phyloP scores from a whole-genome alignment of 495 filamentous ascomycete genomes.

The Sabuloglossum arenarium region DNA sequence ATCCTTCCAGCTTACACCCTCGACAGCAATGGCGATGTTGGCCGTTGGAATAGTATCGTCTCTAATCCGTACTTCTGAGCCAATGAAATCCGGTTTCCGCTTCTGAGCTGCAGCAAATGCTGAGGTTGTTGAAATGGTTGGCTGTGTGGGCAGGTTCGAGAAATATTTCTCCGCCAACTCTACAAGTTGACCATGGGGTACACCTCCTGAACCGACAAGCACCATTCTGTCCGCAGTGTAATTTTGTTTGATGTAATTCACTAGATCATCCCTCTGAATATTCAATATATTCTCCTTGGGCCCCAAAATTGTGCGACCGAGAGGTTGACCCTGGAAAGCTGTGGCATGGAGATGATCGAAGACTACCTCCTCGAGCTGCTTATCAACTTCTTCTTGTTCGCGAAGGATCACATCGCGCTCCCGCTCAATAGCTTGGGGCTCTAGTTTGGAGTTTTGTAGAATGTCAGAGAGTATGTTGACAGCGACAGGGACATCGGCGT shows the following conservation, averaged over 20 bases:
- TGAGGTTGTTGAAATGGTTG: constrained; percentile 46
- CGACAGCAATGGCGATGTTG: constrained; percentile 95
- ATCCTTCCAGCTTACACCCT: constrained; percentile 98
- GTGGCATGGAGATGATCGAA: constrained; percentile 99
- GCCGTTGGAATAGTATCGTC: constrained; percentile 92
- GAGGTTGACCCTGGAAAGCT: constrained; percentile 84
- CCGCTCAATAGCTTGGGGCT: constrained; percentile 76
- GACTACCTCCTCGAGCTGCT: constrained; percentile 97
- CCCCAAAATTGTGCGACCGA: constrained; percentile 93
- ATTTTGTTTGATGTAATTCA: constrained; percentile 95
- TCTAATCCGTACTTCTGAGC: constrained; percentile 82
- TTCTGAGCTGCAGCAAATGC: constrained; percentile 49
- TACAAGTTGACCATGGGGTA: constrained; percentile 85
- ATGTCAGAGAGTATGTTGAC: constrained; percentile 98
- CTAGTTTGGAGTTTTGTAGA: constrained; percentile 96
- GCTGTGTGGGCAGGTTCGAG: constrained; percentile 45
- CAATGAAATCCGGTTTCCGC: constrained; percentile 78
- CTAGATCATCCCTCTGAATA: constrained; percentile 75
- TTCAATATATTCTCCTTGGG: constrained; percentile 95
- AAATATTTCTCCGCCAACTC: constrained; percentile 96
- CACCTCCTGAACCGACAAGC: constrained; percentile 81
- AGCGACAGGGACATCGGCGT: constrained; percentile 81
- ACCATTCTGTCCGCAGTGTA: constrained; percentile 99
- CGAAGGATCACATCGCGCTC: constrained; percentile 96
- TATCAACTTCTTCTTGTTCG: constrained; percentile 98